Evolutionary conservation across 2,329 filamentous ascomycete species (phyloP), one percentile per base, ranked within the genome.

Genomic region (Rutstroemia sydowiana): DNA sequence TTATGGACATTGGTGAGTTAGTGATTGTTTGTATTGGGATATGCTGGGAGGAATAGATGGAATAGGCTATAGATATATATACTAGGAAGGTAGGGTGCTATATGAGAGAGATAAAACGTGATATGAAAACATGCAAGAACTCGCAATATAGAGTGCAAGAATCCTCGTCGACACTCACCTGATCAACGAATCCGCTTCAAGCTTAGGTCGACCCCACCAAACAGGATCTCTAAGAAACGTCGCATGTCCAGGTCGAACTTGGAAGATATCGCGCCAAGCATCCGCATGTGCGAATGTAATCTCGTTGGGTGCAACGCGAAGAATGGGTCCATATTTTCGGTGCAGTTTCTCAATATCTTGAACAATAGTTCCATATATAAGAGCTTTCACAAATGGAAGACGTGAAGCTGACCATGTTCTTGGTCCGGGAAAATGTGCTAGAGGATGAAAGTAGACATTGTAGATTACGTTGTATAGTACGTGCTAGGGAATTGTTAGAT

Each of bases 251-350:
- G 20, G 14, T 28, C n/a, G 21, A 1, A 31, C 9, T 10, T 21
- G 18, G 9, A 37, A 26, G 18, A 42, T 52, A 14, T 31, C 37
- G 1, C 2, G 46, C 43, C 23, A 37, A 6, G 14, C 43, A 10
- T 39, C 20, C 6, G 3, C 10, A 3, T 21, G 8, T 13, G 13
- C 23, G 30, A 76, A 61, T 0, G 73, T 75, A 3, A 76, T 65
- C 60, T 75, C 73, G 57, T 74, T 65, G 9, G 73, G 73, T 1
- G 69, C 71, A 45, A 75, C 73, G 11, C 74, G 70, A 48, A 76
- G 71, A 5, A 76, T 57, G 16, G 71, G 70, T 4, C 72, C 72
- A 58, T 74, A 73, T 55, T 66, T 68, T 5, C 59, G 57, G 62
- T 75, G 72, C 2, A 75, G 66, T 2, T 40, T 32, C 13, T 32